Evolutionary conservation across 2,329 filamentous ascomycete genomes (phyloP), one percentile per base, ranked within the genome.

Genomic region (Neonectria magnoliae): DNA sequence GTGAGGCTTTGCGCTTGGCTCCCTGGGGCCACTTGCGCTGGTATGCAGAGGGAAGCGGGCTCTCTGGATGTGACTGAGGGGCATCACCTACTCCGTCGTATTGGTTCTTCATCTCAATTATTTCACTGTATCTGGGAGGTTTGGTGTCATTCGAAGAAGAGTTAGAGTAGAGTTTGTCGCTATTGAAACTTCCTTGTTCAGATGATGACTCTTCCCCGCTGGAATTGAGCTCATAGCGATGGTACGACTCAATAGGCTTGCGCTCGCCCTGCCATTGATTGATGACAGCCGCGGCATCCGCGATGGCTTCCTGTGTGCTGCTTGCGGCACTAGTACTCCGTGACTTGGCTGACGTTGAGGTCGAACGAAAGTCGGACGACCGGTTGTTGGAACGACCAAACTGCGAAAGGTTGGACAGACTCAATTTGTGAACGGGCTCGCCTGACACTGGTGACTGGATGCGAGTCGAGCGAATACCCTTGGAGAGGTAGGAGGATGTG

Each of bases 1-100:
- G 59, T 1, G 78, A 79, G 2, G 76, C 71, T 22, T 75, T 76
- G 33, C 78, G 76, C 56, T 79, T 79, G 7, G 63, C 64, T n/a
- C 45, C 63, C n/a, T 64, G 68, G 6, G 59, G 60, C 29, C 56
- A 57, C n/a, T 59, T 42, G 14, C 59, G 55, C 9, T 53, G 62
- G 18, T 52, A 63, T 13, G 57, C 57, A 8, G 53, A 62, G 8
- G 56, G 62, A 9, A 56, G 56, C 3, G 71, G 70, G 53, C 71
- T 76, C 20, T 59, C 64, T 20, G 54, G 47, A 10, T 62, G 29
- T 10, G 29, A 29, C 29, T 29, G 58, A 25, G 36, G 41, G 4
- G 57, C 42, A 16, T 77, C 76, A 16, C 51, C 51, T 6, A 56
- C 59, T 3, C 74, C 72, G 51, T 77, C 75, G 25, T 71, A 71